Conservation (phyloP, 371 early-diverging fungal genomes). For the Rhizopus stolonifer region DNA sequence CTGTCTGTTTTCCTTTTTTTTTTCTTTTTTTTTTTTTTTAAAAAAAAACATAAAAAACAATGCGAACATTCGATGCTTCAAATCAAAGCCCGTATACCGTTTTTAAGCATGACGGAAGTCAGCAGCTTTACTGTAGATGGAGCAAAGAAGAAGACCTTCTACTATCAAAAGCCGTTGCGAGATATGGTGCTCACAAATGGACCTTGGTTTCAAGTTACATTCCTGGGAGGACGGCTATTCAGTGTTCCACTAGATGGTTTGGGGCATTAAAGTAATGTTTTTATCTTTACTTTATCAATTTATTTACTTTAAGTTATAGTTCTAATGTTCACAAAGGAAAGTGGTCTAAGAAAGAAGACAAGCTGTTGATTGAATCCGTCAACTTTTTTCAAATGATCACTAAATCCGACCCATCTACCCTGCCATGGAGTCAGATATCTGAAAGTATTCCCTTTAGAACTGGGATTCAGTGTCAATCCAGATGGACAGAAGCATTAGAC, state of each 20-base stretch:
- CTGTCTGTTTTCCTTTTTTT: too few species aligned
- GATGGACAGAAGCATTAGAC: conserved; percentile 66
- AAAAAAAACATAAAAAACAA: too few species aligned
- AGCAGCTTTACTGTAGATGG: conserved; percentile 28
- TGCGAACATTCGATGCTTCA: too few species aligned
- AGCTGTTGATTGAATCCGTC: conserved; percentile 39
- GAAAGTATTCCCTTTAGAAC: conserved; percentile 45
- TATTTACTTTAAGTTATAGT: conserved; percentile 11
- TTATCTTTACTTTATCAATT: too few species aligned
- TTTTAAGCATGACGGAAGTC: conserved; percentile 14
- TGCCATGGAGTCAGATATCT: conserved; percentile 51
- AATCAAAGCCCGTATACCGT: conserved; percentile 5
- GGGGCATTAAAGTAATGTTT: conserved; percentile 54
- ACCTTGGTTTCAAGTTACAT: conserved; percentile 43
- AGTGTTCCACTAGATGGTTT: conserved; percentile 55
- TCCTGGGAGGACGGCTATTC: conserved; percentile 50
- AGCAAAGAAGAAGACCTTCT: conserved; percentile 26
- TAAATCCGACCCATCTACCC: background rate
- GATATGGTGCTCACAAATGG: conserved; percentile 49
- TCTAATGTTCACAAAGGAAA: conserved; percentile 53
- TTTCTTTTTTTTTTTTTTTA: too few species aligned
- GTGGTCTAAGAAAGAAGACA: conserved; percentile 57
- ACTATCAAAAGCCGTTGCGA: conserved; percentile 22
- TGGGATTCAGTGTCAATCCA: conserved; percentile 55
- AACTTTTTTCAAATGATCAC: conserved; percentile 10